Evolutionary conservation across 495 filamentous ascomycete genomes (phyloP).

Genomic region (Penicillium tannophilum): DNA sequence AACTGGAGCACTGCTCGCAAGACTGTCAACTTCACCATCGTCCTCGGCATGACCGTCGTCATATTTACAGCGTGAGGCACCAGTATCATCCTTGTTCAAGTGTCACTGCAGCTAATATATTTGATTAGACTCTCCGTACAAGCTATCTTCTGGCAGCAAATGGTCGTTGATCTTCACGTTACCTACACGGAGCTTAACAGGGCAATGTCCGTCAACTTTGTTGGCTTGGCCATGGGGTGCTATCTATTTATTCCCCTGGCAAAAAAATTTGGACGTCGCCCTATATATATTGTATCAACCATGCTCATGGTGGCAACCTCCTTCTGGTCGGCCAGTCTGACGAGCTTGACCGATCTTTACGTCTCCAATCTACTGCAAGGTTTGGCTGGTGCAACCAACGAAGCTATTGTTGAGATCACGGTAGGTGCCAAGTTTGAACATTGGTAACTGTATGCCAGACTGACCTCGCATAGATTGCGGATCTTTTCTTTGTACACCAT

Average conservation of each 20-base stretch:
- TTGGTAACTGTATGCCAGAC: neutral
- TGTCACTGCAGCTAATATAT: neutral
- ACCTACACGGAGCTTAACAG: slow-evolving; percentile 31
- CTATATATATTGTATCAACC: slow-evolving; percentile 36
- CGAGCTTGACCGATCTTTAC: slow-evolving; percentile 31
- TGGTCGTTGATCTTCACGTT: slow-evolving; percentile 33
- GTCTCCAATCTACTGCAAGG: slow-evolving; percentile 35
- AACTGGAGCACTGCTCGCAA: slow-evolving; percentile 41
- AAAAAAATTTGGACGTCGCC: slow-evolving; percentile 37
- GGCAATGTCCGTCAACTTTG: slow-evolving; percentile 36
- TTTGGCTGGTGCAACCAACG: slow-evolving; percentile 38
- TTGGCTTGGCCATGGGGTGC: slow-evolving; percentile 35
- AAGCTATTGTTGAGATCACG: slow-evolving; percentile 39
- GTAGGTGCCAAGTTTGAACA: slow-evolving; percentile 12
- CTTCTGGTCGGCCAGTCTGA: slow-evolving; percentile 31
- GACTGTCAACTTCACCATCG: slow-evolving; percentile 33
- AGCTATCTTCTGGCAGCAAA: slow-evolving; percentile 39
- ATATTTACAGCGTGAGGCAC: slow-evolving; percentile 37
- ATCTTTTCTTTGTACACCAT: slow-evolving; percentile 44
- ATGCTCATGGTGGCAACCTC: slow-evolving; percentile 34
- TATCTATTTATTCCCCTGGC: slow-evolving; percentile 38
- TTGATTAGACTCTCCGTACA: slow-evolving; percentile 33
- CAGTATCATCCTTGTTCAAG: neutral
- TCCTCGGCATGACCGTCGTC: slow-evolving; percentile 32
- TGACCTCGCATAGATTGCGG: slow-evolving; percentile 33